Evolutionary conservation across 192 early-diverging fungal genomes (phyloP), one percentile per base, ranked within the genome.

Genomic region (Dissophora globulifera): DNA sequence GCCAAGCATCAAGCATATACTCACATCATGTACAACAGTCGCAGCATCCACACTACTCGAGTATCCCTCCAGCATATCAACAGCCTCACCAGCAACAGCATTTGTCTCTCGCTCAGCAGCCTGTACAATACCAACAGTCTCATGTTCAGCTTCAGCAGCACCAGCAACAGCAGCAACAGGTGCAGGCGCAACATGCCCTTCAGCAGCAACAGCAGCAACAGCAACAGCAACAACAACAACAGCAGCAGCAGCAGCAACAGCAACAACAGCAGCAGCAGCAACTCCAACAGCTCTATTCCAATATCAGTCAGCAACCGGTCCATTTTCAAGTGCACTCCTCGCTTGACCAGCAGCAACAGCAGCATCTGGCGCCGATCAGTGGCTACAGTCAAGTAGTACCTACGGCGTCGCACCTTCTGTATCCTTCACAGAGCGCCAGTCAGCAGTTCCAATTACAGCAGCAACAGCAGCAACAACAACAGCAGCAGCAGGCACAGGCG

Each of bases 101-200:
- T 35, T 60, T 67, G 49, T 62, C 55, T 47, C 71, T 66, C 20
- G 56, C 50, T 4, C 56, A 59, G 16, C 62, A 54, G 40, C 55
- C 62, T 20, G 32, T 40, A 15, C 70, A 75, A 29, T 65, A 66
- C 27, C 71, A 75, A n/a, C 16, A 25, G 1, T 54, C 72, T 4
- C 64, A 61, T 3, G 55, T 59, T 22, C 70, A 74, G n/a, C 48
- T 72, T 16, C 68, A 63, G n/a, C 59, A 71, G 22, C 69, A 72
- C 16, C 68, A 54, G 13, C 67, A 61, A 23, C 51, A 33, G 40
- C 59, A 55, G 13, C 46, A 69, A n/a, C 54, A 49, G 4, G 29
- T 50, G 43, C 68, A 70, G 26, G 33, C 27, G n/a, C 55, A 58
- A 25, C 66, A 58, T 13, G 47, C 45, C 3, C 16, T 41, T 23